phyloP scores from a whole-genome alignment of 768 basidiomycete species.

The Rhodotorula paludigena region DNA sequence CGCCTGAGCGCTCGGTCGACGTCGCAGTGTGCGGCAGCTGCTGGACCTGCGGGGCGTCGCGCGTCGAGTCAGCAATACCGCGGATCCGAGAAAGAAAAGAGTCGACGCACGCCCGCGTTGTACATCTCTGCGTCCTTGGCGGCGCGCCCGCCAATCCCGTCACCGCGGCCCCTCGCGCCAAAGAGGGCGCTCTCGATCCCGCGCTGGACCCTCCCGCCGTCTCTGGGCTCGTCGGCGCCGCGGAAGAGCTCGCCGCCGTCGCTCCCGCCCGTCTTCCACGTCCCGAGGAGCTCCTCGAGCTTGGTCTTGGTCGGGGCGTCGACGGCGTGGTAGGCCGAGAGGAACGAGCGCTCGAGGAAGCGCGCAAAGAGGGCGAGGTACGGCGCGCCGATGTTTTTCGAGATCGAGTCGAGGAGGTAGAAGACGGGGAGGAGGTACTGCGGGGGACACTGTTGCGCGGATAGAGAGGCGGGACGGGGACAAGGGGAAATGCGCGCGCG shows the following conservation, averaged over 20 bases:
- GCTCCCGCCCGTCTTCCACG: conserved; percentile 85
- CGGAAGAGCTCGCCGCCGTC: conserved; percentile 80
- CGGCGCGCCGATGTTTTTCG: conserved; percentile 90
- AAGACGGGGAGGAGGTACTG: conserved; percentile 89
- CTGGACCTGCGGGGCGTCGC: conserved; percentile 16
- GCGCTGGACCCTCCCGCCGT: conserved; percentile 58
- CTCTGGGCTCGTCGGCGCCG: conserved; percentile 41
- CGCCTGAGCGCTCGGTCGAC: conserved; percentile 35
- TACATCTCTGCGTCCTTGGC: conserved; percentile 64
- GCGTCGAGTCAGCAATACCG: background rate
- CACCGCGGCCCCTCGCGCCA: conserved; percentile 39
- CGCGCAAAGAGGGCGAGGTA: conserved; percentile 80
- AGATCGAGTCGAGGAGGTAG: conserved; percentile 92
- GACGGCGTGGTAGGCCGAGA: conserved; percentile 80
- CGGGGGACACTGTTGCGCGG: conserved; percentile 86
- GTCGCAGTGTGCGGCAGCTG: conserved; percentile 30
- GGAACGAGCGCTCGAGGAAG: conserved; percentile 75
- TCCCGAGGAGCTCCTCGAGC: conserved; percentile 95
- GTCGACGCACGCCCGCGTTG: conserved; percentile 33
- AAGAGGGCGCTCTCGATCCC: conserved; percentile 63
- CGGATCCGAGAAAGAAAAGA: background rate
- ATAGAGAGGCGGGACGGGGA: too few relatives aligned
- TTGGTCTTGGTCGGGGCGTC: conserved; percentile 54
- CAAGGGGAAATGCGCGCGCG: too few relatives aligned
- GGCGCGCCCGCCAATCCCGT: conserved; percentile 8